phyloP scores from a whole-genome alignment of 176 grass and related monocot species.

The Eragrostis curvula region DNA sequence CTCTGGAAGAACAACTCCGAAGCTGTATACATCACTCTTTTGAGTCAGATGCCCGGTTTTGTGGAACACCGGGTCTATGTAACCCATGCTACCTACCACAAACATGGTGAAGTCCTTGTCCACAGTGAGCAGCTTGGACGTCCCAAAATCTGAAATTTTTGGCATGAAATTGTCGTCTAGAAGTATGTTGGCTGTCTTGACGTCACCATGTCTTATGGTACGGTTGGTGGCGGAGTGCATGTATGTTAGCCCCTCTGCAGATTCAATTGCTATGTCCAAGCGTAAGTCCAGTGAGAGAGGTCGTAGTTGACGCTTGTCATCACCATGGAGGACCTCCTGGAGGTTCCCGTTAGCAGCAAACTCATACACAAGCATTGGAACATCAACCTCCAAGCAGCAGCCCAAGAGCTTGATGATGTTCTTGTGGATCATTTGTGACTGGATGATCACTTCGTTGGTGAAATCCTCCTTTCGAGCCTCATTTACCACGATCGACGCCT shows the following conservation, averaged over 20 bases:
- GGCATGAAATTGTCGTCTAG: background rate
- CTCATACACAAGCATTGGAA: slow-evolving; percentile 24
- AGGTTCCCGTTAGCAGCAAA: slow-evolving; percentile 21
- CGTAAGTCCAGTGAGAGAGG: background rate
- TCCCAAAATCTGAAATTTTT: background rate
- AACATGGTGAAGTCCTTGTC: background rate
- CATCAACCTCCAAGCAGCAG: slow-evolving; percentile 22
- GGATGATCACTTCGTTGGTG: background rate
- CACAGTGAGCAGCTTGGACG: background rate
- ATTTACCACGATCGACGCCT: background rate
- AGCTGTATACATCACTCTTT: slow-evolving; percentile 11
- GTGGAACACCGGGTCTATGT: background rate
- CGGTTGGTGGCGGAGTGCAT: background rate
- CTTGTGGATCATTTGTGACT: slow-evolving; percentile 11
- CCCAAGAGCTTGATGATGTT: slow-evolving; percentile 10
- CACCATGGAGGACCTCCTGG: background rate
- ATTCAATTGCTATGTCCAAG: background rate
- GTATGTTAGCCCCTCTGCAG: background rate
- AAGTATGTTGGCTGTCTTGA: background rate
- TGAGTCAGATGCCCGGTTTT: background rate
- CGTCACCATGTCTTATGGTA: background rate
- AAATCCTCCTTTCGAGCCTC: background rate
- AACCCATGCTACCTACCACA: background rate
- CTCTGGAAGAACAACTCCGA: background rate
- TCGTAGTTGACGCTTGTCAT: background rate